Evolutionary conservation across 2,329 filamentous ascomycete species (phyloP), one percentile per base, ranked within the genome.

Genomic region (Clonostachys sp.): DNA sequence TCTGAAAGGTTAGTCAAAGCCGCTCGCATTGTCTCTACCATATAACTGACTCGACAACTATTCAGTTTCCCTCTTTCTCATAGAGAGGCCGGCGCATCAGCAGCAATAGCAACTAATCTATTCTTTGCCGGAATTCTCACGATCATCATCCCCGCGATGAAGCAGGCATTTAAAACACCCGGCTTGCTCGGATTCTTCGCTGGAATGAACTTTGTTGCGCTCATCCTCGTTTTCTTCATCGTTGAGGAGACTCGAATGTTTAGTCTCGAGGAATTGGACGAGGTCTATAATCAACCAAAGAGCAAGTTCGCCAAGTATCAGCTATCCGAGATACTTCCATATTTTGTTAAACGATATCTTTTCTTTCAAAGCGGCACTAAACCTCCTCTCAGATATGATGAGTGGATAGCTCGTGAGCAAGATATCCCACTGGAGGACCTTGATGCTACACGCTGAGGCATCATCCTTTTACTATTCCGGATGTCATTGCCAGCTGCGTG

Each of bases 211-310:
- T 44, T 73, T 1, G 20, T 73, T 6, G 69, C 70, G 0, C 66
- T 70, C 35, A 47, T 66, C 9, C 60, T 72, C 14, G 65, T 73
- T 5, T 71, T 72, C 56, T 56, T 73, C 5, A 50, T 70, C 12
- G 60, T 70, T 17, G 66, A 70, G 45, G 66, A 70, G 55, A 70
- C 66, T 4, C 64, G 63, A 44, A 54, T 56, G 12, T 56, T 61
- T 12, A 63, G 60, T 10, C 59, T 70, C 8, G 66, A 70, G 46
- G 63, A 66, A 41, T 54, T 69, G 4, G 59, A 62, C 44, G 48
- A 53, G 14, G 54, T 69, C 14, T 68, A 67, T 48, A 58, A 55
- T 3, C 57, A 62, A 2, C 53, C 54, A 18, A 70, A 69, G 53
- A 46, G 50, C 20, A 50, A 53, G 6, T 68, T 68, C 44, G 53